Evolutionary conservation across 179 eudicot species (phyloP).

Genomic region (Camellia oleifera): DNA sequence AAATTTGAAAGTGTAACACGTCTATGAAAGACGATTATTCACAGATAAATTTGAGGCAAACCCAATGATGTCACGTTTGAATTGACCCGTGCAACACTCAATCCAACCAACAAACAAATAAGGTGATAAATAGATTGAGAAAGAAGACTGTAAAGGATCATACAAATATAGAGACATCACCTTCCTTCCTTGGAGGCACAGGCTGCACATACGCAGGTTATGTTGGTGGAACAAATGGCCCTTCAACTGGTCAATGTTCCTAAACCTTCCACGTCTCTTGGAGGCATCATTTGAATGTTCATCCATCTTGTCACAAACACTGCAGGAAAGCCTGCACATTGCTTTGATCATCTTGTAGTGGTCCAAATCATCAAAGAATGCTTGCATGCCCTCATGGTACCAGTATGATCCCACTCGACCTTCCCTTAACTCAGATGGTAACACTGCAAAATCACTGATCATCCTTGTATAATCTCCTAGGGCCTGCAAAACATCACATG

Average conservation of each 20-base stretch:
- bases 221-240: conserved; percentile 84
- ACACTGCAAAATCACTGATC: conserved; percentile 59
- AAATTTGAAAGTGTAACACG: neutral
- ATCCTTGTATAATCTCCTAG: conserved; percentile 78
- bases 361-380: conserved; percentile 76
- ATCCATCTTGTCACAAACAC: conserved; percentile 70
- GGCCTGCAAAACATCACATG: conserved; percentile 45
- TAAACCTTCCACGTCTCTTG: conserved; percentile 54
- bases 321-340: conserved; percentile 91
- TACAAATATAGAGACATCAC: conserved; percentile 24
- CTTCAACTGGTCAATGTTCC: conserved; percentile 81
- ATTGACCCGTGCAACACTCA: neutral
- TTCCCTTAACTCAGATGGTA: conserved; percentile 58
- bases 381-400: conserved; percentile 91
- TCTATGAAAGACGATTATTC: neutral
- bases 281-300: conserved; percentile 35
- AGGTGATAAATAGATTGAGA: neutral
- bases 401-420: conserved; percentile 72
- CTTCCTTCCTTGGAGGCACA: conserved; percentile 95
- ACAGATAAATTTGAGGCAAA: neutral
- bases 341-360: conserved; percentile 96
- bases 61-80: neutral
- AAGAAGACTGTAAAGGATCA: neutral
- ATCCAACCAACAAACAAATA: neutral
- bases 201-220: conserved; percentile 74